Evolutionary conservation across 208 protist genomes (phyloP).

Genomic region (Sergeia podlipaevii): DNA sequence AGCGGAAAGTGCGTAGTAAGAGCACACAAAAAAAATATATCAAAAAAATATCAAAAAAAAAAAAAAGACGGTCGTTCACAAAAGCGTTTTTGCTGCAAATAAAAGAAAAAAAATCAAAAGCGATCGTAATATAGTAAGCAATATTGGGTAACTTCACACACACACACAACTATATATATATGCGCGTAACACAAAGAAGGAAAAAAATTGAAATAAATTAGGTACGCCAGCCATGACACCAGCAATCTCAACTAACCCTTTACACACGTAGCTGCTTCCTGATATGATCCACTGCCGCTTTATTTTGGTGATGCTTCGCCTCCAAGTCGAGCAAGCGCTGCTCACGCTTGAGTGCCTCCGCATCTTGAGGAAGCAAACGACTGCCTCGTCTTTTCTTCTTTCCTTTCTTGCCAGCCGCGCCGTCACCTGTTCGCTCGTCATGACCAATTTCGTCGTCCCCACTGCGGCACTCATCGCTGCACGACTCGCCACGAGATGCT

Average conservation of each 20-base stretch:
- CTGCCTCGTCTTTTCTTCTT: neutral
- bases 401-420: neutral
- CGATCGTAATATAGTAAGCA: neutral
- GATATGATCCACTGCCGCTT: conserved; percentile 43
- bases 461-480: neutral
- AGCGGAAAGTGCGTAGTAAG: too few species aligned
- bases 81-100: too few species aligned
- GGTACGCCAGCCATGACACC: neutral
- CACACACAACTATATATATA: neutral
- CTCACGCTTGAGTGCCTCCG: conserved; percentile 15
- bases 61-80: conserved; percentile 2
- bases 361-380: conserved; percentile 8
- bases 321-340: conserved; percentile 54
- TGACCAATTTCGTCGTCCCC: neutral
- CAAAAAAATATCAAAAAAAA: too few species aligned
- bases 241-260: neutral
- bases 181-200: neutral
- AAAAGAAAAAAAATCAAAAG: conserved; percentile 3
- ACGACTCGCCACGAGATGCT: neutral
- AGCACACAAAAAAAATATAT: too few species aligned
- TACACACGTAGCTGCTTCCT: conserved; percentile 32
- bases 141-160: neutral
- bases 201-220: too few species aligned
- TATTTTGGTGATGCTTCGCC: conserved; percentile 42
- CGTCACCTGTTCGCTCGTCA: neutral